Evolutionary conservation across 2,329 filamentous ascomycete genomes (phyloP), one percentile per base, ranked within the genome.

Genomic region (Penicillium rolfsii): DNA sequence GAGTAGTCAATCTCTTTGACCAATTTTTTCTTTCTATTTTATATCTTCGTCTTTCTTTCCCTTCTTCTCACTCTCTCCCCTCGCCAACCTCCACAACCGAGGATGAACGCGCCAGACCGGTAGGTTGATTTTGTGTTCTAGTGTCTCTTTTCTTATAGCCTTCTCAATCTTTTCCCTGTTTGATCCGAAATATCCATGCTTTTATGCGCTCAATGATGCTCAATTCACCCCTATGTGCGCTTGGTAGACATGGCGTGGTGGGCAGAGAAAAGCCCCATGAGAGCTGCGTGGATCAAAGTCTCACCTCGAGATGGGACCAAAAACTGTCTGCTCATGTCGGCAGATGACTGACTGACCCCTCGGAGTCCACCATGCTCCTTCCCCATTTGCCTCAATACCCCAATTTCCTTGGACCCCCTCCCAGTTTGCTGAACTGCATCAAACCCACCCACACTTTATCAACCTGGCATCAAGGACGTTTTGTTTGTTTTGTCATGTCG

Each of bases 21-120:
- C 69, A 75, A 69, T 5, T 4, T 28, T 12, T 28, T 1, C 11
- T 2, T 8, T 35, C 28, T 8, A 36, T 16, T 26, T 11, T 33
- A 3, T 33, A n/a, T 9, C 16, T 7, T 1, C 26, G 12, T 6
- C 16, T 5, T 26, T 6, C 16, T 5, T 33, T 14, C n/a, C 1
- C 19, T 41, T 19, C 8, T 4, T 35, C 16, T 8, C 12, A 3
- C 26, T 19, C 28, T 4, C n/a, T 5, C 7, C 8, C 30, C 35
- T 40, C 5, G 4, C 4, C 28, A n/a, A 35, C 6, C 45, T 4
- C 6, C 28, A 8, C 16, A 33, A 14, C 5, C 28, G 9, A 75
- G 67, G 22, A 85, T 85, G 83, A 85, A 85, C 74, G 73, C 73
- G 0, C 73, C 73, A 16, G 73, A 75, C 59, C 65, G 73, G 83